Base-by-base conservation (phyloP, 768 basidiomycete genomes). In the Roridomyces roridus region DNA sequence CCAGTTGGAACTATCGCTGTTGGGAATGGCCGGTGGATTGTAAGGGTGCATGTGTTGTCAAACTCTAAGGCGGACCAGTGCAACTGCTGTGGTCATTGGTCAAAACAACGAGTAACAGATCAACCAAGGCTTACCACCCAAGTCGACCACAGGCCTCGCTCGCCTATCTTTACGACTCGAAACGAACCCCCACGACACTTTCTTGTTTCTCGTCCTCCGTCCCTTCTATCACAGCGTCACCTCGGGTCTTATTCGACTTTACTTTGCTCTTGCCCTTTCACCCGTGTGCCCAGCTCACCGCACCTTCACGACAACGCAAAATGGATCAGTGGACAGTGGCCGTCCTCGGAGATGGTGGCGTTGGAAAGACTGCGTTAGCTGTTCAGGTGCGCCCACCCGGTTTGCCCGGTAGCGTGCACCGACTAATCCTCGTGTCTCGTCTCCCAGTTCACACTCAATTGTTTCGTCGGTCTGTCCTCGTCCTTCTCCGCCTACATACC, bases 291-390 rank as follows among this genome's bases (percentile, higher is more conserved):
- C 35, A 36, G 14, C 45, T 51, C 46, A 35, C n/a, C n/a, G n/a
- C n/a, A n/a, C n/a, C 35, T 48, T 59, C 37, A 48, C 50, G 49
- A 55, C 55, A 39, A 36, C 44, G 37, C 60, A 77, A 81, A 74
- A 94, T 94, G 92, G 92, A 94, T 80, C 89, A 88, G 73, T 94
- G 92, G 92, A 89, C 94, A 81, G 90, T 97, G 66, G 94, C 95
- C 60, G 93, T 97, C 64, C 84, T 97, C 56, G 95, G 95, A 63
- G 95, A 98, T 77, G 95, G 95, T 76, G 95, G 95, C 77, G 95
- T 98, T 44, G 95, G 95, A 55, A 98, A 98, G 82, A 97, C 95
- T 56, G 95, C 95, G 35, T 75, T 98, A 68, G 94, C 95, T 63
- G 94, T 97, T 42, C 95, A 97, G 82, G 94, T 92, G 66, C 57